Base-by-base conservation (phyloP, 371 early-diverging fungal species). In the Mortierella sp. region DNA sequence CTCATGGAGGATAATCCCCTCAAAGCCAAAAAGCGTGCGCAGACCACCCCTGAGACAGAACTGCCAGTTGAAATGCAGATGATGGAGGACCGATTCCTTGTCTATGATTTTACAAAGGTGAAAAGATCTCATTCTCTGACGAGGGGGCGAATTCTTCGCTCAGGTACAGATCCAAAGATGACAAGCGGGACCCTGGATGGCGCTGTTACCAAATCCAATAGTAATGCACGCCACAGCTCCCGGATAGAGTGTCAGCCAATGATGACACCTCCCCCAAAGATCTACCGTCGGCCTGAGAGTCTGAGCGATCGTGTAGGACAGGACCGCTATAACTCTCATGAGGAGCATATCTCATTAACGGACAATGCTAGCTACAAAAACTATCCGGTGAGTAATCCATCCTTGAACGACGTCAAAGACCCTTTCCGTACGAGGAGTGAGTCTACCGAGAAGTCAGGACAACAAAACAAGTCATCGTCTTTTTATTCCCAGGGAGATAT, bases 1-100 rank as follows among this genome's bases (percentile, higher is more conserved):
- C 76, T 97, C 44, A 83, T 96, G 30, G 98, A 97, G 71, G 94
- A 96, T 29, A 92, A 93, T 60, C 93, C 95, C 0, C 83, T 94
- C 25, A 82, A 83, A 43, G 82, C 81, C 23, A 83, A 82, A 70
- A 82, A 83, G 52, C 80, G 81, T 7, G 77, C 75, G 2, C 82
- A 83, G 57, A 67, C 57, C 1, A 48, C 62, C 0, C 84, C 84
- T 11, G 71, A 82, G 21, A 72, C 74, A 0, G 82, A 77, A 46
- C 73, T 85, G 2, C 74, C 86, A 2, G 73, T 63, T 55, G 86
- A 86, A 63, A 82, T 81, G 80, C 88, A 87, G 59, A 60, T 86
- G 55, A 89, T 92, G 86, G 91, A 90, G 70, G 88, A 88, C 48
- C 82, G 84, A 44, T 92, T 92, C 37, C 60, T 85, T 23, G 68